Base-by-base conservation (phyloP, 768 basidiomycete species). In the Sarcomyxa edulis region DNA sequence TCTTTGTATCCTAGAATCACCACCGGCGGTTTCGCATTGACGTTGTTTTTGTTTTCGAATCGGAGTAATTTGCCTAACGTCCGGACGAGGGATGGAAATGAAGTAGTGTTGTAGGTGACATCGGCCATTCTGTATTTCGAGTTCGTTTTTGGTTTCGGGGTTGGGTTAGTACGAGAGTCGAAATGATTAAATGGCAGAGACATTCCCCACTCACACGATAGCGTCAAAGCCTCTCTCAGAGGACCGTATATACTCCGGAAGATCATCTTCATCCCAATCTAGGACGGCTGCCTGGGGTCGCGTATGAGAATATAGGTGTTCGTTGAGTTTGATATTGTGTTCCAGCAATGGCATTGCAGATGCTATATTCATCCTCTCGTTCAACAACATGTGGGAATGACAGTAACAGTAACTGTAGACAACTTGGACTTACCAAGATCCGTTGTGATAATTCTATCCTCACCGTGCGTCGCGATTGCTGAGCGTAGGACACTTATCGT, bases 61-160 rank as follows among this genome's bases (percentile, higher is more conserved):
- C 50, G 40, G 16, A 79, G 48, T 4, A 93, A 64, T 2, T 59
- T 53, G 4, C 64, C 59, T 16, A 95, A 61, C 1, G 89, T 92
- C n/a, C 62, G 61, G 12, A 90, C 58, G 27, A 95, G 75, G 0
- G 84, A 68, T 2, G 85, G 76, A 57, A 95, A 96, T 2, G 89
- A 84, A 1, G 79, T 64, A 1, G 87, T 89, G 61, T 95, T 95
- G 65, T 94, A 95, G 1, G 90, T 84, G 6, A 94, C 88, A 50
- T 96, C 93, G 9, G 91, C 87, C 80, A 94, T 90, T 30, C 91
- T 93, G 48, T n/a, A 26, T 8, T 37, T n/a, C n/a, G n/a, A n/a
- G n/a, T n/a, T n/a, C n/a, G n/a, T n/a, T n/a, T n/a, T n/a, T n/a
- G n/a, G n/a, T n/a, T n/a, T n/a, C n/a, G n/a, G n/a, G n/a, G n/a